phyloP scores from a whole-genome alignment of 129 eudicot genomes.

The Escallonia rubra region DNA sequence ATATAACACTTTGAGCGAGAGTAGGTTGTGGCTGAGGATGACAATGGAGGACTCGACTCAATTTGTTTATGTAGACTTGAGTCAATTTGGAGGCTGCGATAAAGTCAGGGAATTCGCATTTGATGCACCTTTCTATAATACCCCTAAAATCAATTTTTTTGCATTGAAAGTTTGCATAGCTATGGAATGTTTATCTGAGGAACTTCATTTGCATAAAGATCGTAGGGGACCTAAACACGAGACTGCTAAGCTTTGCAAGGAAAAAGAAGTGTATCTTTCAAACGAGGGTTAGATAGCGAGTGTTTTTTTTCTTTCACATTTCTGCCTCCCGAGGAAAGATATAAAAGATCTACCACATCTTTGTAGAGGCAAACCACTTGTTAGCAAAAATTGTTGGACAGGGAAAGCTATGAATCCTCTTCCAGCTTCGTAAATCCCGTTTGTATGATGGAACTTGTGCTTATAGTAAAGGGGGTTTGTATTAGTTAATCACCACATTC shows the following conservation, averaged over 20 bases:
- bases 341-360: too few relatives aligned
- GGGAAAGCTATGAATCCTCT: neutral
- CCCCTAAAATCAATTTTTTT: slow-evolving; percentile 52
- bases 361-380: too few relatives aligned
- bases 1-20: slow-evolving; percentile 38
- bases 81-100: slow-evolving; percentile 29
- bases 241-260: slow-evolving; percentile 48
- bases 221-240: slow-evolving; percentile 55
- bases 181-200: slow-evolving; percentile 57
- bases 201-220: slow-evolving; percentile 15
- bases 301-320: neutral
- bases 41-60: slow-evolving; percentile 18
- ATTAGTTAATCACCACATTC: too few relatives aligned
- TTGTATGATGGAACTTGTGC: neutral
- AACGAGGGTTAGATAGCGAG: slow-evolving; percentile 14
- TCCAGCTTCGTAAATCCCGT: neutral
- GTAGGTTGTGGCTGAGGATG: slow-evolving; percentile 54
- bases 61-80: slow-evolving; percentile 56
- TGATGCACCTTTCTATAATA: slow-evolving; percentile 54
- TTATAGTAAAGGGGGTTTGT: too few relatives aligned
- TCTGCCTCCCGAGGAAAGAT: neutral
- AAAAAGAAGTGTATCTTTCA: slow-evolving; percentile 44
- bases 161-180: slow-evolving; percentile 43
- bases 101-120: slow-evolving; percentile 37
- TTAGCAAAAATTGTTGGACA: neutral